Evolutionary conservation across 306 rosid genomes (phyloP).

Genomic region (Acacia confusa): DNA sequence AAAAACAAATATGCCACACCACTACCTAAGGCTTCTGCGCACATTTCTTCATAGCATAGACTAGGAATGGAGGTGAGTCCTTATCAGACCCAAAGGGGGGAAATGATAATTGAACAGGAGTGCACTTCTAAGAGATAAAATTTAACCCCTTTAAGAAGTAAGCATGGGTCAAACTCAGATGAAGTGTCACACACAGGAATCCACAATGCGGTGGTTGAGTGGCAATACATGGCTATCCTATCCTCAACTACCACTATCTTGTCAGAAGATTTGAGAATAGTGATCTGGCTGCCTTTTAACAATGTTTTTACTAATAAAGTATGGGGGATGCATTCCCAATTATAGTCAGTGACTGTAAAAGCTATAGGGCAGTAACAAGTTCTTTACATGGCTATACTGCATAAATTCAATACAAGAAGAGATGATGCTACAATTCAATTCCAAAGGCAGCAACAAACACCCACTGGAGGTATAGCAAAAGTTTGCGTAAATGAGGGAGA

Average conservation of each 20-base stretch:
- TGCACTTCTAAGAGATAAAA: background rate
- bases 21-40: too few species aligned
- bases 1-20: too few species aligned
- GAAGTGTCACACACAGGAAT: conserved; percentile 11
- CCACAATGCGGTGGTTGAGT: background rate
- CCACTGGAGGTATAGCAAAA: background rate
- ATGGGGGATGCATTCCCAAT: background rate
- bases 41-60: too few species aligned
- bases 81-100: background rate
- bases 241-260: background rate
- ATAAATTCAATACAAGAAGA: background rate
- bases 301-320: background rate
- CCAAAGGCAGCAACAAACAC: conserved; percentile 5
- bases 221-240: background rate
- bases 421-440: background rate
- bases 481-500: background rate
- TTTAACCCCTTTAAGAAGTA: background rate
- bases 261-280: background rate
- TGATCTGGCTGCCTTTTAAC: background rate
- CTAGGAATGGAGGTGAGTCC: too few species aligned
- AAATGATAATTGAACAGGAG: background rate
- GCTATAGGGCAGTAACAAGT: background rate
- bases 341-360: background rate
- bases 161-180: conserved; percentile 9
- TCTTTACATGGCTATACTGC: background rate